phyloP scores from a whole-genome alignment of 2,329 filamentous ascomycete species.

The Botrytis byssoidea region DNA sequence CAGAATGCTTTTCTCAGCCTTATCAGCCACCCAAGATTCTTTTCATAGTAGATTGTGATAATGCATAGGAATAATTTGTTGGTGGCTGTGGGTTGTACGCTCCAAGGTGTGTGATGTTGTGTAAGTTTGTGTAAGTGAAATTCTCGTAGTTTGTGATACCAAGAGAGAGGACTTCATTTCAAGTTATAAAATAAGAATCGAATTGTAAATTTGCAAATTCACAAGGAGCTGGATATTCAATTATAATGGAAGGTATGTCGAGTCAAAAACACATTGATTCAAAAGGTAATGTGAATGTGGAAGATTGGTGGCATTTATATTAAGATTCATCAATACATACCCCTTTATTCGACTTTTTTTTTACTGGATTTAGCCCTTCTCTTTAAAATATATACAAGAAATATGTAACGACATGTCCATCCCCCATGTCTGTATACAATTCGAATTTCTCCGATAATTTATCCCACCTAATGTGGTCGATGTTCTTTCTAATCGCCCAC shows the following conservation, averaged over 20 bases:
- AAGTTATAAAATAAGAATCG: background rate
- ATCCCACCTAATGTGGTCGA: background rate
- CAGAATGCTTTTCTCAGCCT: background rate
- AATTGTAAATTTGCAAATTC: background rate
- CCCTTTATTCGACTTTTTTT: background rate
- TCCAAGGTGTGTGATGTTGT: background rate
- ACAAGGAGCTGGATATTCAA: background rate
- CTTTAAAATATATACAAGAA: constrained; percentile 13
- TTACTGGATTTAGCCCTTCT: background rate
- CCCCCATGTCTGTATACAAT: background rate
- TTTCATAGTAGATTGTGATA: background rate
- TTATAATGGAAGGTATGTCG: background rate
- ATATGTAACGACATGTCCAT: background rate
- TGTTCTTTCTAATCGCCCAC: background rate
- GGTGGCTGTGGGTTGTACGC: background rate
- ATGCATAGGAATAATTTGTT: background rate
- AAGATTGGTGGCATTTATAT: background rate
- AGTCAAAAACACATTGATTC: background rate
- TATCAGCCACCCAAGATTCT: constrained; percentile 1
- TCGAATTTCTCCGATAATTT: background rate
- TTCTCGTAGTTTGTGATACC: background rate
- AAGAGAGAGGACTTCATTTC: background rate
- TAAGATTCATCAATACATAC: background rate
- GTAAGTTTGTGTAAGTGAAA: background rate
- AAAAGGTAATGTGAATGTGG: background rate